phyloP scores from a whole-genome alignment of 176 grass and related monocot genomes.

The Aegilops bicornis region DNA sequence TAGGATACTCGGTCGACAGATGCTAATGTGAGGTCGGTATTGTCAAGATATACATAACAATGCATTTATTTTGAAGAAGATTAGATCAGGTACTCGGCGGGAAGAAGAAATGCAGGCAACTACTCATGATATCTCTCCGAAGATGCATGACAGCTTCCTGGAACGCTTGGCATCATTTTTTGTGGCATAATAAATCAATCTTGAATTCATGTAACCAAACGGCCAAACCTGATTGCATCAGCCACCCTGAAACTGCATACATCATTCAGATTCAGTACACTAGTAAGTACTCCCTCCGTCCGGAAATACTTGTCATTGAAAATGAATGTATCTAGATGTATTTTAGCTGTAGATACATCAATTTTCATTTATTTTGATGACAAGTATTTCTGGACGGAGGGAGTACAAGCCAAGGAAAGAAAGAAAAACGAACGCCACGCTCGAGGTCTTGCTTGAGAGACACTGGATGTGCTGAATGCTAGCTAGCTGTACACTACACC shows the following conservation, averaged over 20 bases:
- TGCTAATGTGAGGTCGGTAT: not conserved
- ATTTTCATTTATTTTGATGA: too few species aligned
- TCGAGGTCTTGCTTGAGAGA: not conserved
- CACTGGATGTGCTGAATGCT: conserved; percentile 30
- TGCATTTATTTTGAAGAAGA: not conserved
- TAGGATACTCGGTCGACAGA: not conserved
- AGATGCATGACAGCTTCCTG: not conserved
- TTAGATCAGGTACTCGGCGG: not conserved
- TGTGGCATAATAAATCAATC: not conserved
- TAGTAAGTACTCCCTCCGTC: too few species aligned
- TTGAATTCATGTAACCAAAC: not conserved
- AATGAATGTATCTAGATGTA: too few species aligned
- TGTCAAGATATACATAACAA: not conserved
- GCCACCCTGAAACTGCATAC: conserved; percentile 13
- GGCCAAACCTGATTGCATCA: not conserved
- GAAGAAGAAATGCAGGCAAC: not conserved
- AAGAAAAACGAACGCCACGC: not conserved
- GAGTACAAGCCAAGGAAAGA: not conserved
- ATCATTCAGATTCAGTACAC: not conserved
- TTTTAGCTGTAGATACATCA: too few species aligned
- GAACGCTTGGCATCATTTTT: too few species aligned
- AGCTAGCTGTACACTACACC: not conserved
- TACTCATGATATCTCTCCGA: not conserved
- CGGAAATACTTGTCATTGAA: too few species aligned
- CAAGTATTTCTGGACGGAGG: too few species aligned